Base-by-base conservation (phyloP, 2,329 filamentous ascomycete species). In the Cercospora janseana region DNA sequence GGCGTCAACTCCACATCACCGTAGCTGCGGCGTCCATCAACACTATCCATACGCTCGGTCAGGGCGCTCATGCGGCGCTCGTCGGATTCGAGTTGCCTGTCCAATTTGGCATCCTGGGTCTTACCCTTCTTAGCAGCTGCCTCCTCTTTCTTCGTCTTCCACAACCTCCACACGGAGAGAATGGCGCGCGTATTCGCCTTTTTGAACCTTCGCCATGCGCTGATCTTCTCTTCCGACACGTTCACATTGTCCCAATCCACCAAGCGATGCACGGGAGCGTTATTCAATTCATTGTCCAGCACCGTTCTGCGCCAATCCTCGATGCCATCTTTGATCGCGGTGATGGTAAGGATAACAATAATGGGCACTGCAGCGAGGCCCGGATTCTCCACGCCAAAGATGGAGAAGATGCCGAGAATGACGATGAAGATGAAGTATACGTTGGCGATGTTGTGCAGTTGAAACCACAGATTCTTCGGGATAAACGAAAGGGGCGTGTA, bases 401-500 rank as follows among this genome's bases (percentile, higher is more conserved):
- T 95, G 56, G 89, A 84, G 72, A 97, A 97, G 67, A 94, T 88
- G 65, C 86, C 85, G 53, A 98, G 80, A 66, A 98, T 95, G 67
- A 96, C 91, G 63, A 92, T 80, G 73, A 97, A 96, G 61, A 97
- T 77, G 79, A 98, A 98, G 74, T 97, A 98, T 46, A 97, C 86
- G 70, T 98, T 98, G 66, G 93, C 93, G 64, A 98, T 86, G 66
- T 97, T 97, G 72, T 98, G 92, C 67, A 98, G 97, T 71, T 98
- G 94, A 59, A 95, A 88, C 83, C 86, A 98, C 65, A 98, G 68
- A 71, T 98, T 97, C 75, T 97, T 97, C 10, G 93, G 93, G 21
- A 98, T 71, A 71, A 98, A 98, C 53, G 88, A 95, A 57, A 98
- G 71, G 6, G 94, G 86, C 6, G 93, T 98, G 70, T 98, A 98